Conservation (phyloP, 352 stramenopile genomes). For the Elongisporangium senticosum region DNA sequence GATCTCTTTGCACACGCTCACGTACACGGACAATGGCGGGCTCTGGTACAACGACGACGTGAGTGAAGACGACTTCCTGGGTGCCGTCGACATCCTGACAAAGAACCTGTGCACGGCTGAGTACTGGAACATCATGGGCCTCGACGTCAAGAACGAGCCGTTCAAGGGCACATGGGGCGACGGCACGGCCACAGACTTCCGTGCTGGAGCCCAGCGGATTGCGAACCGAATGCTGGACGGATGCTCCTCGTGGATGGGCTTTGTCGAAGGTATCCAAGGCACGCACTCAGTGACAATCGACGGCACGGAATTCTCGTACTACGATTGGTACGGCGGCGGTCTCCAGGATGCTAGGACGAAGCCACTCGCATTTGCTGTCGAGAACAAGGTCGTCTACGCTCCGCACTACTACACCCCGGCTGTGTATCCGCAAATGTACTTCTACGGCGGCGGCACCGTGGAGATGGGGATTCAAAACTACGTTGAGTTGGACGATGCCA, state of each 20-base stretch:
- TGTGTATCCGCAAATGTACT: constrained; percentile 25
- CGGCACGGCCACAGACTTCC: constrained; percentile 20
- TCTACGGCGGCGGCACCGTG: constrained; percentile 16
- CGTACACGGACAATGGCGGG: constrained; percentile 2
- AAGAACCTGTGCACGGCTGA: constrained; percentile 18
- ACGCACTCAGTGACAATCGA: constrained; percentile 21
- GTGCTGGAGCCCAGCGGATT: constrained; percentile 17
- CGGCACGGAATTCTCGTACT: constrained; percentile 19
- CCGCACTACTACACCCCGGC: constrained; percentile 34
- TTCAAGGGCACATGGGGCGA: constrained; percentile 28
- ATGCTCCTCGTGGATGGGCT: constrained; percentile 30
- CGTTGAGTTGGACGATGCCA: constrained; percentile 22
- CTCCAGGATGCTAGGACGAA: constrained; percentile 21
- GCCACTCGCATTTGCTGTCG: constrained; percentile 12
- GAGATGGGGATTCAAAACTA: constrained; percentile 13
- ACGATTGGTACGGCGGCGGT: constrained; percentile 35
- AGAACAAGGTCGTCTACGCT: constrained; percentile 29
- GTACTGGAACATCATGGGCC: constrained; percentile 38
- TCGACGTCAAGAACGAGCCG: constrained; percentile 39
- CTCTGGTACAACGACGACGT: constrained; percentile 8
- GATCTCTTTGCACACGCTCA: constrained; percentile 12
- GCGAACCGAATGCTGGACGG: constrained; percentile 26
- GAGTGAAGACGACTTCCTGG: constrained; percentile 20
- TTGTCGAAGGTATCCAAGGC: constrained; percentile 31
- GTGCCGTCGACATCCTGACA: constrained; percentile 26